phyloP scores from a whole-genome alignment of 768 basidiomycete species.

The Suillus decipiens region DNA sequence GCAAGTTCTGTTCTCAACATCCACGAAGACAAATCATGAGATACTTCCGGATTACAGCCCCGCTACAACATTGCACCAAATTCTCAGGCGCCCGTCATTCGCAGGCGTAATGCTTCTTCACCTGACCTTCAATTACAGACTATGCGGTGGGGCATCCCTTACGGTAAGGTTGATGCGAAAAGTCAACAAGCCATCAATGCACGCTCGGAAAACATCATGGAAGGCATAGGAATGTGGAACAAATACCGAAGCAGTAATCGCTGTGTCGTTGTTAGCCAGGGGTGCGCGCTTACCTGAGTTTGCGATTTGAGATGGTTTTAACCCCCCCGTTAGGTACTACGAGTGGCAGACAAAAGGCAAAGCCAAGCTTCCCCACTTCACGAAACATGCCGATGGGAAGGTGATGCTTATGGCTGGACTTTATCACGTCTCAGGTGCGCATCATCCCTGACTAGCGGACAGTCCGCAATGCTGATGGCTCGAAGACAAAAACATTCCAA shows the following conservation, averaged over 20 bases:
- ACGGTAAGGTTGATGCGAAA: slow-evolving; percentile 54
- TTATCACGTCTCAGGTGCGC: slow-evolving; percentile 52
- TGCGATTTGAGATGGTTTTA: not conserved
- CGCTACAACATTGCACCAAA: slow-evolving; percentile 87
- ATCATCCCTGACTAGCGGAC: not conserved
- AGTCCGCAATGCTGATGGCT: not conserved
- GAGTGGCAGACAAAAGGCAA: slow-evolving; percentile 92
- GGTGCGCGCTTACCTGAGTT: slow-evolving; percentile 40
- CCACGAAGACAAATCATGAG: not conserved
- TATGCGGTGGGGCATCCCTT: slow-evolving; percentile 90
- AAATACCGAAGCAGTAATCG: slow-evolving; percentile 79
- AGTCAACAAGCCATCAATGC: slow-evolving; percentile 88
- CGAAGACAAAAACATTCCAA: slow-evolving; percentile 52
- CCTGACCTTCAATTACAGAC: slow-evolving; percentile 63
- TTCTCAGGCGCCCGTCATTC: slow-evolving; percentile 73
- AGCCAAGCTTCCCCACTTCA: slow-evolving; percentile 80
- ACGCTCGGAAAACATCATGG: slow-evolving; percentile 75
- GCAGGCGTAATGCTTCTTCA: slow-evolving; percentile 37
- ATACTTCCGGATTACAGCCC: slow-evolving; percentile 28
- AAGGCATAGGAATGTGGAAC: slow-evolving; percentile 83
- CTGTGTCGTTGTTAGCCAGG: slow-evolving; percentile 82
- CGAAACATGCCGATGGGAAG: slow-evolving; percentile 59
- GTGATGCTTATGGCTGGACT: slow-evolving; percentile 88
- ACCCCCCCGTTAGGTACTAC: slow-evolving; percentile 67
- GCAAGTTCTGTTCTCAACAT: slow-evolving; percentile 28